Percentiles rank a stretch among this genome's conserved stretches.
Conservation (phyloP, 306 rosid genomes). For the Pyrus communis region DNA sequence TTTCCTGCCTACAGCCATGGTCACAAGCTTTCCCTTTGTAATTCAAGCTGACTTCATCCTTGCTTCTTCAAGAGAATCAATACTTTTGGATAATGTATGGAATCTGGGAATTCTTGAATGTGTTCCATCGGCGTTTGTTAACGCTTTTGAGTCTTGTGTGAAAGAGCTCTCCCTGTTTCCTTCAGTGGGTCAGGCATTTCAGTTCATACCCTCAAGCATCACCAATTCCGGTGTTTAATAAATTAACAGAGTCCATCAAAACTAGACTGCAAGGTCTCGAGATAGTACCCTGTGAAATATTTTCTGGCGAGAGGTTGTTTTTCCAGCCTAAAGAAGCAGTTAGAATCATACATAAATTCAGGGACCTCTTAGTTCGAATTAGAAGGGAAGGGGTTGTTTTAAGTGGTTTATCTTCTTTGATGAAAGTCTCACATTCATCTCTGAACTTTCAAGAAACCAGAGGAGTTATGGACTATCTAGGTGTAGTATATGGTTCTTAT, state of each 20-base stretch:
- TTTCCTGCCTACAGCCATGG: slow-evolving; percentile 11
- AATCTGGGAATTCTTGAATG: slow-evolving; percentile 19
- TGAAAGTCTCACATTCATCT: slow-evolving; percentile 5
- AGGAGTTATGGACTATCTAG: slow-evolving; percentile 7
- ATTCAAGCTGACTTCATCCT: slow-evolving; percentile 23
- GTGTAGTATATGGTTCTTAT: not conserved
- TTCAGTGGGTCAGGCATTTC: not conserved
- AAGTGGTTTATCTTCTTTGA: not conserved
- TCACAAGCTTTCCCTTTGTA: slow-evolving; percentile 14
- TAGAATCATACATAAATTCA: slow-evolving; percentile 3
- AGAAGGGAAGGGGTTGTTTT: not conserved
- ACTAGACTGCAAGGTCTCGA: not conserved
- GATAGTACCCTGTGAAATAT: slow-evolving; percentile 7
- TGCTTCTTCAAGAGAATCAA: slow-evolving; percentile 13
- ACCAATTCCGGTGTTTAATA: not conserved
- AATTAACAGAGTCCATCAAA: not conserved
- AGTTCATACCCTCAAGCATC: slow-evolving; percentile 12
- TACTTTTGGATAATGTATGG: slow-evolving; percentile 13
- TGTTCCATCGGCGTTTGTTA: slow-evolving; percentile 11
- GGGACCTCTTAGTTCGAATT: not conserved
- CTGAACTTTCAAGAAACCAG: not conserved
- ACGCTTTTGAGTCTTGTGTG: slow-evolving; percentile 7
- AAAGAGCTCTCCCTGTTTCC: not conserved
- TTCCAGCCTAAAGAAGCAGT: not conserved
- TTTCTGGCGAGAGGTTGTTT: not conserved